These are phyloP conservation scores for Penicilliopsis zonata DNA, from an alignment of 495 filamentous ascomycete species.

Conservation along the genomic window DNA sequence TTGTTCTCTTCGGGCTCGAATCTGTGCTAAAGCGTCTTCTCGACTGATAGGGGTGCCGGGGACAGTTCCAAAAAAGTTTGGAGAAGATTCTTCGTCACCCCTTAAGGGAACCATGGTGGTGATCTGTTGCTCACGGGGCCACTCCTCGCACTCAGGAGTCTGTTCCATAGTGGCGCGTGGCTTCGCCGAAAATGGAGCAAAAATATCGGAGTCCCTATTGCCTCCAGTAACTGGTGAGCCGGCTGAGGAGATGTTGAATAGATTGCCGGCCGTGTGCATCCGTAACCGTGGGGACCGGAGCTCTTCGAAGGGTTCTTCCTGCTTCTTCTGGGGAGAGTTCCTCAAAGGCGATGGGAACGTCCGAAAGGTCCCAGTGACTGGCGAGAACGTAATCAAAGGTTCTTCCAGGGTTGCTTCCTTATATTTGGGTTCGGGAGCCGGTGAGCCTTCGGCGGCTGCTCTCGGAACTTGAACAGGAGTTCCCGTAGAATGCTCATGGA, in stretches of 20 bases:
- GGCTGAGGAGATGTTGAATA: too few relatives aligned
- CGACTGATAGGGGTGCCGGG: conserved; percentile 34
- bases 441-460: conserved; percentile 12
- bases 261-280: neutral
- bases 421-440: conserved; percentile 13
- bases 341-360: conserved; percentile 28
- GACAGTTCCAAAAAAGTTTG: conserved; percentile 14
- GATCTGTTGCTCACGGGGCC: conserved; percentile 7
- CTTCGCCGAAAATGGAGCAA: too few relatives aligned
- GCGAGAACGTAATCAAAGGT: conserved; percentile 33
- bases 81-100: conserved; percentile 8
- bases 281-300: conserved; percentile 3
- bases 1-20: conserved; percentile 33
- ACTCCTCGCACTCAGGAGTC: neutral
- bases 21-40: conserved; percentile 40
- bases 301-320: conserved; percentile 5
- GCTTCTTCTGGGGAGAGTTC: conserved; percentile 13
- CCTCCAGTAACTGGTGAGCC: too few relatives aligned
- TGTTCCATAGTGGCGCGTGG: too few relatives aligned
- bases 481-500: neutral
- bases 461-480: neutral
- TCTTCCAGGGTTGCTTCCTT: conserved; percentile 19
- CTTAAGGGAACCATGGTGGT: conserved; percentile 25
- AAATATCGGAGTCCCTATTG: too few relatives aligned
- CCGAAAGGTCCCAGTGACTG: conserved; percentile 36